Percentiles rank a stretch among this genome's conserved stretches.
phyloP scores from a whole-genome alignment of 495 filamentous ascomycete genomes.

The Penicillium antarcticum region DNA sequence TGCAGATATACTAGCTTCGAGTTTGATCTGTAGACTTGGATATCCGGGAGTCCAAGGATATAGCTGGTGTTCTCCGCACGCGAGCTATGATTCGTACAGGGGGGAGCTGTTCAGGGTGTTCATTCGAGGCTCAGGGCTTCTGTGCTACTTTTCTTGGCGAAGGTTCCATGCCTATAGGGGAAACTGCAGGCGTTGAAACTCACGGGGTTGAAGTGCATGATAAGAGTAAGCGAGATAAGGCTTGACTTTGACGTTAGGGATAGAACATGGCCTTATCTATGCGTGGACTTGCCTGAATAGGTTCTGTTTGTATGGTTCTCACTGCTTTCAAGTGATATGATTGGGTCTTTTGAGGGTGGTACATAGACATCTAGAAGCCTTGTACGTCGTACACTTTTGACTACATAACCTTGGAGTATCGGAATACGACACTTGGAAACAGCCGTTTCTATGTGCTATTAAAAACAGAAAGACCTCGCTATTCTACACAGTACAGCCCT shows the following conservation, averaged over 20 bases:
- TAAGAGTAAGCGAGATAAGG: neutral
- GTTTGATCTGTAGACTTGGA: too few relatives aligned
- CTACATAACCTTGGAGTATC: too few relatives aligned
- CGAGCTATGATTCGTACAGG: conserved; percentile 16
- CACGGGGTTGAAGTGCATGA: conserved; percentile 1
- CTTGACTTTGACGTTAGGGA: neutral
- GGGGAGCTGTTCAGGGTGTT: neutral
- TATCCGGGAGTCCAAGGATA: too few relatives aligned
- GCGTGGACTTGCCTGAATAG: neutral
- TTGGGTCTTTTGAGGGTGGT: conserved; percentile 4
- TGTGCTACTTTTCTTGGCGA: conserved; percentile 22
- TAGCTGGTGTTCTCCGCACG: conserved; percentile 11
- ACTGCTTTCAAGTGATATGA: neutral
- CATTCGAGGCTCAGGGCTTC: conserved; percentile 5
- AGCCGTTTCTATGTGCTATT: conserved; percentile 38
- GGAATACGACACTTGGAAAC: conserved; percentile 1
- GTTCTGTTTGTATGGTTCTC: too few relatives aligned
- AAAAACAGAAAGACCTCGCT: conserved; percentile 30
- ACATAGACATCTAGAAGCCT: neutral
- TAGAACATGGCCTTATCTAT: neutral
- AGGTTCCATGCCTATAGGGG: conserved; percentile 27
- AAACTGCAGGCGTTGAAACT: conserved; percentile 28
- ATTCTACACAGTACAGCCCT: conserved; percentile 20
- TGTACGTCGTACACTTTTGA: neutral
- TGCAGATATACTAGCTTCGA: too few relatives aligned